phyloP scores from a whole-genome alignment of 2,329 filamentous ascomycete species.

The Fusarium musae region DNA sequence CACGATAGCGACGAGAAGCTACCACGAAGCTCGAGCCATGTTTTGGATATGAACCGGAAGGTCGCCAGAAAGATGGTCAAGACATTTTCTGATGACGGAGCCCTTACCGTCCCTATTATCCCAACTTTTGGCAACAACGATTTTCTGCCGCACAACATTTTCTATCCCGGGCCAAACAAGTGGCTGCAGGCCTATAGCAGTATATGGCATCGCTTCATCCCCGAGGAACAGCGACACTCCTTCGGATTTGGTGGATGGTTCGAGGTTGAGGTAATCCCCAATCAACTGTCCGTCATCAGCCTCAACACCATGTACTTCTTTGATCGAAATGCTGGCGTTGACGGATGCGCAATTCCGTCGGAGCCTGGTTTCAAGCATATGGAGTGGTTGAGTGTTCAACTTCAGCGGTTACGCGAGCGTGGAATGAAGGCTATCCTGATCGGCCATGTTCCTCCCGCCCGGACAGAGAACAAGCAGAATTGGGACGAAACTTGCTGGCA shows the following conservation, averaged over 20 bases:
- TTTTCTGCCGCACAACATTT: constrained; percentile 95
- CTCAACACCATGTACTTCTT: constrained; percentile 98
- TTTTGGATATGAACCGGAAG: constrained; percentile 80
- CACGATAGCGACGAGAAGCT: constrained; percentile 88
- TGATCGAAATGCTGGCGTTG: constrained; percentile 89
- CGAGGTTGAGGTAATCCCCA: constrained; percentile 88
- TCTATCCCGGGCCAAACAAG: constrained; percentile 83
- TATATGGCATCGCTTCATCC: constrained; percentile 89
- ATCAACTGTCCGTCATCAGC: constrained; percentile 88
- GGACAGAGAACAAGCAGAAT: constrained; percentile 82
- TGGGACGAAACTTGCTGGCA: constrained; percentile 99
- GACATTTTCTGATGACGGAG: constrained; percentile 71
- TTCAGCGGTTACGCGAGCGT: constrained; percentile 82
- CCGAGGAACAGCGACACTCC: constrained; percentile 88
- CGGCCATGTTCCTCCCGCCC: constrained; percentile 91
- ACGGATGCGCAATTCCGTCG: constrained; percentile 81
- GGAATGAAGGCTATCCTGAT: constrained; percentile 95
- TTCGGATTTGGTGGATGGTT: constrained; percentile 97
- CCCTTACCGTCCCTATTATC: constrained; percentile 79
- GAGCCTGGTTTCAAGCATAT: constrained; percentile 95
- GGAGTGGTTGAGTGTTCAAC: constrained; percentile 93
- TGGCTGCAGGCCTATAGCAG: constrained; percentile 83
- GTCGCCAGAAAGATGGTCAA: constrained; percentile 81
- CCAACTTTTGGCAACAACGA: constrained; percentile 98
- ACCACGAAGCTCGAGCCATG: constrained; percentile 79